A percentile compares a stretch with the other conserved stretches of the same genome.
These are phyloP conservation scores for Dipodascus albidus DNA, from an alignment of 805 yeast genomes.

Conservation along the genomic window DNA sequence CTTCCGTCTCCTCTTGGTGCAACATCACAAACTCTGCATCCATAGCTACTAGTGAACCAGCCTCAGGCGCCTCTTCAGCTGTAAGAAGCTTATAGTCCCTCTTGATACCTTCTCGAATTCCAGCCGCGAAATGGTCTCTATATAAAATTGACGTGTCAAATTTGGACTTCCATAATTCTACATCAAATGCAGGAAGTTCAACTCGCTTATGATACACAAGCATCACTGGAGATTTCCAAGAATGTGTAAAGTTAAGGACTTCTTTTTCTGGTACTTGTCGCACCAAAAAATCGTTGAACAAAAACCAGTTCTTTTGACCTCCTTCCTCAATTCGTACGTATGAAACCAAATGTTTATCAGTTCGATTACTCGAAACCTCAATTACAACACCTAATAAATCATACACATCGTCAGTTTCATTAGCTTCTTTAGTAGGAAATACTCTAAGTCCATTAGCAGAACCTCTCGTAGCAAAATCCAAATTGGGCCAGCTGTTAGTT, in stretches of 20 bases:
- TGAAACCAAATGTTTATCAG: constrained; percentile 27
- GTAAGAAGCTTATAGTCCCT: constrained; percentile 63
- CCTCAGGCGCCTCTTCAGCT: constrained; percentile 54
- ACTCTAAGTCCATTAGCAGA: constrained; percentile 7
- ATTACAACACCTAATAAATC: constrained; percentile 25
- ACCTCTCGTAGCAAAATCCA: constrained; percentile 6
- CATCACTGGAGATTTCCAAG: constrained; percentile 80
- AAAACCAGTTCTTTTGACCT: constrained; percentile 43
- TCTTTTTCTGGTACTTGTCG: constrained; percentile 63
- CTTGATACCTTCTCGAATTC: constrained; percentile 44
- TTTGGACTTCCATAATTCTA: constrained; percentile 35
- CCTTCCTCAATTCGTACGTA: constrained; percentile 17
- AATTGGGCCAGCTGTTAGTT: constrained; percentile 10
- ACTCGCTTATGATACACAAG: constrained; percentile 42
- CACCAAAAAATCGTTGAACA: constrained; percentile 88
- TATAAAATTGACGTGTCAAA: constrained; percentile 58
- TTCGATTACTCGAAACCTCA: constrained; percentile 20
- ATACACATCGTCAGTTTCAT: constrained; percentile 15
- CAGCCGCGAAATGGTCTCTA: constrained; percentile 62
- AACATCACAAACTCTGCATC: constrained; percentile 94
- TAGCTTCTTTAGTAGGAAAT: constrained; percentile 4
- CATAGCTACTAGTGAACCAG: constrained; percentile 75
- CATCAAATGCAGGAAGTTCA: constrained; percentile 29
- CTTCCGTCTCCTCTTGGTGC: constrained; percentile 67
- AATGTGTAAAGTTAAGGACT: constrained; percentile 54